Percentiles rank a stretch among this genome's conserved stretches.
These are phyloP conservation scores for Stachybotrys chartarum DNA, from an alignment of 2,329 filamentous ascomycete genomes.

Conservation along the genomic window DNA sequence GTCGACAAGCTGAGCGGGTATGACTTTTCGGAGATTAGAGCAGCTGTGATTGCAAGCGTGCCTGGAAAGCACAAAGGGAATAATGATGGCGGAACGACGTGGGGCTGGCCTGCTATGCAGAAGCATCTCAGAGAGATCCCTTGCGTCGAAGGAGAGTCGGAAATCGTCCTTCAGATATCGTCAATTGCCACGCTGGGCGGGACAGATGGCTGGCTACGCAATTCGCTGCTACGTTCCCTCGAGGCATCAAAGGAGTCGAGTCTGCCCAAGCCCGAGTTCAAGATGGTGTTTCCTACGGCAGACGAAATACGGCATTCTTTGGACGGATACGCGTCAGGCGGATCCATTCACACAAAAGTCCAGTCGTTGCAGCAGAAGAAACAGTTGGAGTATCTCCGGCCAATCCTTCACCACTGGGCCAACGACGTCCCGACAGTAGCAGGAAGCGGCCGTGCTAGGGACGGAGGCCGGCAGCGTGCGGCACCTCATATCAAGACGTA, in stretches of 20 bases:
- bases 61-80: constrained; percentile 57
- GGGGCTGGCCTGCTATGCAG: constrained; percentile 68
- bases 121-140: constrained; percentile 51
- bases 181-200: constrained; percentile 74
- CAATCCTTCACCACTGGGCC: constrained; percentile 70
- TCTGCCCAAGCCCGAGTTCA: constrained; percentile 41
- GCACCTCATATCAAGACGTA: constrained; percentile 91
- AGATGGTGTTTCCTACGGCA: constrained; percentile 73
- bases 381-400: constrained; percentile 65
- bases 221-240: constrained; percentile 51
- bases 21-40: constrained; percentile 64
- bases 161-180: constrained; percentile 62
- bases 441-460: constrained; percentile 18
- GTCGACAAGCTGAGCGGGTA: constrained; percentile 50
- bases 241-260: constrained; percentile 18
- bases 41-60: constrained; percentile 69
- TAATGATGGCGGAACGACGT: constrained; percentile 47
- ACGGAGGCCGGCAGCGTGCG: constrained; percentile 59
- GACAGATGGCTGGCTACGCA: constrained; percentile 64
- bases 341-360: constrained; percentile 75
- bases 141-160: constrained; percentile 28
- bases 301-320: constrained; percentile 70
- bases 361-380: constrained; percentile 63
- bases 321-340: constrained; percentile 71
- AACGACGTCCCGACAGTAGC: constrained; percentile 42